Percentiles rank a stretch among this genome's conserved stretches.
These are phyloP conservation scores for Antitrichia curtipendula DNA, from an alignment of 225 moss, liverwort and hornwort genomes.

Conservation along the genomic window DNA sequence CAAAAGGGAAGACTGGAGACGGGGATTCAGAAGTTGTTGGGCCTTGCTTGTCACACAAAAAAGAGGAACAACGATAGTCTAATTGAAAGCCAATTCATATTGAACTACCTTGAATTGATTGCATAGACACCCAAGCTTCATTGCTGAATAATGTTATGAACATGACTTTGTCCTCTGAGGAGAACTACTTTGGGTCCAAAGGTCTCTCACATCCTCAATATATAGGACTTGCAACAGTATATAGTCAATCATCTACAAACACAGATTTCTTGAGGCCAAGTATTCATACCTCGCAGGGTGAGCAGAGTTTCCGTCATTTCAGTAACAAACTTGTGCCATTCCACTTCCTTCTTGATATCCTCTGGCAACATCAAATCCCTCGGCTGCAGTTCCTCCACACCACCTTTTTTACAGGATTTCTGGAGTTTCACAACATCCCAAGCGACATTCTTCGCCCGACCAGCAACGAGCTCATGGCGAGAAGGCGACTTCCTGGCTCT, in stretches of 20 bases:
- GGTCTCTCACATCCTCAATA: too few relatives aligned
- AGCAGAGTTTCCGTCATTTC: conserved; percentile 53
- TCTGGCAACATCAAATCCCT: neutral
- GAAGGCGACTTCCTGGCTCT: neutral
- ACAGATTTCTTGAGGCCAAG: neutral
- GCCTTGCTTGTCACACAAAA: neutral
- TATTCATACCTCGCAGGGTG: conserved; percentile 6
- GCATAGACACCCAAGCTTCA: neutral
- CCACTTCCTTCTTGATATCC: conserved; percentile 19
- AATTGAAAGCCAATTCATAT: neutral
- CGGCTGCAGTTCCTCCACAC: neutral
- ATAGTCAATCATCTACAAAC: neutral
- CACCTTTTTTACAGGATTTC: neutral
- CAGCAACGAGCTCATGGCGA: neutral
- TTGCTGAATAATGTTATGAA: neutral
- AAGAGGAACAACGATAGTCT: neutral
- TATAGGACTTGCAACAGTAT: neutral
- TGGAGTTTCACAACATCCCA: conserved; percentile 1
- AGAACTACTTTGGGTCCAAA: neutral
- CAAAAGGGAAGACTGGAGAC: neutral
- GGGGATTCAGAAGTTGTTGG: neutral
- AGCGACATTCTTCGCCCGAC: neutral
- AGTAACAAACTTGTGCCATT: conserved; percentile 47
- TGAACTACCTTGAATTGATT: neutral
- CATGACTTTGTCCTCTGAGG: neutral